phyloP scores from a whole-genome alignment of 352 stramenopile genomes.

The Aphanomyces cochlioides region DNA sequence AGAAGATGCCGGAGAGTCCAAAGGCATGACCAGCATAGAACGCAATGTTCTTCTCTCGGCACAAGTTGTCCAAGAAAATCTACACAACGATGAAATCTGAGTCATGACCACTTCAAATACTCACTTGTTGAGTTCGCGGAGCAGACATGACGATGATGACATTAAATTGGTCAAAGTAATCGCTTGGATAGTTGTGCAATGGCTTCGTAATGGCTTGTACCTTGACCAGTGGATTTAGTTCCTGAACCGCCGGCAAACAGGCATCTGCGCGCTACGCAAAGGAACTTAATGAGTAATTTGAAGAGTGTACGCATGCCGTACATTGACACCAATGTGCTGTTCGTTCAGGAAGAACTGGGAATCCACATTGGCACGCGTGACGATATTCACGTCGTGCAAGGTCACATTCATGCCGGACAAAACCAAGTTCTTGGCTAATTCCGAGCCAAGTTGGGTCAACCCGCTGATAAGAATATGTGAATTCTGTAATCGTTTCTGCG shows the following conservation, averaged over 20 bases:
- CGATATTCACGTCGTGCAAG: conserved; percentile 77
- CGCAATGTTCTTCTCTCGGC: conserved; percentile 47
- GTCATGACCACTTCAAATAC: too few species aligned
- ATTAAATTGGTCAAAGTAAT: conserved; percentile 84
- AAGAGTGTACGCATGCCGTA: conserved; percentile 34
- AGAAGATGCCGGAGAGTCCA: conserved; percentile 74
- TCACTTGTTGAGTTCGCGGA: conserved; percentile 38
- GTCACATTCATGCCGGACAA: conserved; percentile 93
- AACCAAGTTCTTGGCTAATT: conserved; percentile 97
- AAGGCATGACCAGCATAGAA: conserved; percentile 78
- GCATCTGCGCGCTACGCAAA: conserved; percentile 58
- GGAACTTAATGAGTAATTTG: conserved; percentile 5
- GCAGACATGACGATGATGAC: conserved; percentile 74
- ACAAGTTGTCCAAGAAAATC: conserved; percentile 58
- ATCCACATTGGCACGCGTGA: conserved; percentile 47
- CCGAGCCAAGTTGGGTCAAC: conserved; percentile 75
- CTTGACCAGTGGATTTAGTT: conserved; percentile 92
- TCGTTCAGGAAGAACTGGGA: conserved; percentile 85
- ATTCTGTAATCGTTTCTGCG: conserved; percentile 89
- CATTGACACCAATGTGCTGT: conserved; percentile 69
- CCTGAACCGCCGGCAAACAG: conserved; percentile 80
- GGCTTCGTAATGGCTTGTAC: conserved; percentile 75
- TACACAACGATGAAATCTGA: conserved; percentile 15
- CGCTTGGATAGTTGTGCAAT: conserved; percentile 49
- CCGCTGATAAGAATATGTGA: conserved; percentile 87